Evolutionary conservation across 306 rosid genomes (phyloP), one percentile per base, ranked within the genome.

Genomic region (Corylus heterophylla): DNA sequence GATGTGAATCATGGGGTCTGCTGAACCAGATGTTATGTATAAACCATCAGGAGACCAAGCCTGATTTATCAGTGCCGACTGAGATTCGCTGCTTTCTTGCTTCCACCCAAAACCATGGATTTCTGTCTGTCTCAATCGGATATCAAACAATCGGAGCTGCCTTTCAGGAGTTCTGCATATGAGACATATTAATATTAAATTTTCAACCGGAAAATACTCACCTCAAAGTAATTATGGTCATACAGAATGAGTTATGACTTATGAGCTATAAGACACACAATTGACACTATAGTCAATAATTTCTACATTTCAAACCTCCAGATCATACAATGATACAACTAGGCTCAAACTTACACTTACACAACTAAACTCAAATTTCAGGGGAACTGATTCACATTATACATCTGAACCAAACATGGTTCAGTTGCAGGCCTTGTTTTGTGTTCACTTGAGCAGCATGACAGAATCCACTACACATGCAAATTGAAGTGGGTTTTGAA

Each of bases 41-140:
- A 91, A 81, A 45, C 99, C 99, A 76, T 96, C 99, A 35, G 98
- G 98, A 74, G 99, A 96, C 99, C 99, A 96, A 51, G 98, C 89
- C 78, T 96, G 99, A 78, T 93, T 96, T 83, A 96, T 91, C 74
- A 96, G 81, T 64, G 99, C 99, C 7, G 99, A 96, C 82, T 93
- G 99, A 72, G 98, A 96, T 11, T 96, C 99, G 63, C 98, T 96
- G 85, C 94, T 93, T 71, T 93, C 96, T 86, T 96, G 99, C 89
- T 91, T 93, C 99, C 99, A 96, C 59, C 99, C 99, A 75, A 96
- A 93, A 22, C 85, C 92, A 83, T 96, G 99, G 66, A 96, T 81
- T 86, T 96, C 98, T 52, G 92, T 87, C 78, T 84, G 91, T 82
- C 96, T 86, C 76, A 93, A 82, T 85, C 99, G 79, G 72, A 93